Evolutionary conservation across 192 early-diverging fungal genomes (phyloP).

Genomic region (Lunasporangiospora selenospora): DNA sequence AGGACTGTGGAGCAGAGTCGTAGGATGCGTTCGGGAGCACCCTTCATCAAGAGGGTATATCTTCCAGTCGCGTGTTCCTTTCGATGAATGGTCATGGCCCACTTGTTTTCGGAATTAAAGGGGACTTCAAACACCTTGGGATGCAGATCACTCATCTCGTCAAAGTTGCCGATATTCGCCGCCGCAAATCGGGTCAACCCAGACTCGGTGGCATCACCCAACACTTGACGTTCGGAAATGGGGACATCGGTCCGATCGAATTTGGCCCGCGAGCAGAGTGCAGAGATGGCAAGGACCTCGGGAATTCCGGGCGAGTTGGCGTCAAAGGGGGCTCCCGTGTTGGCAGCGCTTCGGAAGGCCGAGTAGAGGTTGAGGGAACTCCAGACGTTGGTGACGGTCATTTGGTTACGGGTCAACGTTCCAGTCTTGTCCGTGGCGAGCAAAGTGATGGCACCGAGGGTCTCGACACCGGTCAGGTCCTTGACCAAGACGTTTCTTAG

Average conservation of each 20-base stretch:
- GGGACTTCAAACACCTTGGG: slow-evolving; percentile 95
- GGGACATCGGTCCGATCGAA: slow-evolving; percentile 93
- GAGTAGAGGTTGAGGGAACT: slow-evolving; percentile 69
- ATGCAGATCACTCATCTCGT: slow-evolving; percentile 68
- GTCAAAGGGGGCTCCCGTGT: slow-evolving; percentile 49
- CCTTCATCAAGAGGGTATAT: slow-evolving; percentile 90
- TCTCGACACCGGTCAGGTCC: slow-evolving; percentile 95
- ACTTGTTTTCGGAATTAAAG: slow-evolving; percentile 96
- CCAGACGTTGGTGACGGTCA: slow-evolving; percentile 96
- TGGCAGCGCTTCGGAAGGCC: slow-evolving; percentile 51
- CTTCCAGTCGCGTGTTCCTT: slow-evolving; percentile 72
- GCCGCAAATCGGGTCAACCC: slow-evolving; percentile 87
- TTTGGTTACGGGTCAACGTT: slow-evolving; percentile 95
- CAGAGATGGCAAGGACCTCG: slow-evolving; percentile 81
- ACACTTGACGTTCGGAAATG: slow-evolving; percentile 76
- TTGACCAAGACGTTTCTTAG: slow-evolving; percentile 90
- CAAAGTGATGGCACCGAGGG: slow-evolving; percentile 94
- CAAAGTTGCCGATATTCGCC: slow-evolving; percentile 73
- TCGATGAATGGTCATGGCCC: slow-evolving; percentile 89
- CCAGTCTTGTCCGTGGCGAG: slow-evolving; percentile 98
- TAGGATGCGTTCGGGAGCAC: slow-evolving; percentile 94
- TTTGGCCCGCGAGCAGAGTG: slow-evolving; percentile 84
- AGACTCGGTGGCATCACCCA: slow-evolving; percentile 96
- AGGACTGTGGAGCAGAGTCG: slow-evolving; percentile 80
- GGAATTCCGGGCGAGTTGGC: slow-evolving; percentile 61